Base-by-base conservation (phyloP, 2,329 filamentous ascomycete species). In the Alternaria burnsii region DNA sequence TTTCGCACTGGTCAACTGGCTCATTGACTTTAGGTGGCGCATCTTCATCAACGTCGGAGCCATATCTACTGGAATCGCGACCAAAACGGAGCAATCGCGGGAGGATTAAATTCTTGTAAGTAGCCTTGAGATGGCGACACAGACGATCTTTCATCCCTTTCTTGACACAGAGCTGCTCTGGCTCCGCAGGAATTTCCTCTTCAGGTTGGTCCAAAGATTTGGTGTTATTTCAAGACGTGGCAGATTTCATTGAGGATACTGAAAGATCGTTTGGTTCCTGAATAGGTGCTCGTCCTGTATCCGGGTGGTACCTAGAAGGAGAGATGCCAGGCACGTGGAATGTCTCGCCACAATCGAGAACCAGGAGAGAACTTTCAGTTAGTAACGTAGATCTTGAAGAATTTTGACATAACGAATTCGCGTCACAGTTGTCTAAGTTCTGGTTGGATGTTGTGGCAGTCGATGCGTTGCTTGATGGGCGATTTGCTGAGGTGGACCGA, bases 281-380 rank as follows among this genome's bases (percentile, higher is more conserved):
- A n/a, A 26, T 18, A 3, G 5, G 12, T n/a, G 46, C 4, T 18
- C 6, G 46, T 36, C 34, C 4, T 50, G 14, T 32, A 14, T 24
- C 8, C 20, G 14, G 14, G n/a, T n/a, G 46, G 7, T 22, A 7
- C 20, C 16, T 30, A 36, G 20, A 32, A 26, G 22, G 32, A 14
- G 46, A 50, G 8, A 50, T 26, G 20, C 46, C 46, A 10, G 46
- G 46, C 9, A 50, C 46, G 46, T 34, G 38, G 46, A 50, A 50
- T 16, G 22, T 38, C 9, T 50, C 46, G 5, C 46, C 46, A 36
- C 20, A 50, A 14, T 36, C 32, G 12, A 16, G 46, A 50, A 11
- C 12, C 18, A 20, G 46, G 14, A 38, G 46, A 38, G 46, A 50
- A 36, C 12, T 9, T 8, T 38, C 46, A 16, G 46, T 38, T 50